These are phyloP conservation scores for Crithidia bombi DNA, from an alignment of 208 protist genomes.

Conservation along the genomic window DNA sequence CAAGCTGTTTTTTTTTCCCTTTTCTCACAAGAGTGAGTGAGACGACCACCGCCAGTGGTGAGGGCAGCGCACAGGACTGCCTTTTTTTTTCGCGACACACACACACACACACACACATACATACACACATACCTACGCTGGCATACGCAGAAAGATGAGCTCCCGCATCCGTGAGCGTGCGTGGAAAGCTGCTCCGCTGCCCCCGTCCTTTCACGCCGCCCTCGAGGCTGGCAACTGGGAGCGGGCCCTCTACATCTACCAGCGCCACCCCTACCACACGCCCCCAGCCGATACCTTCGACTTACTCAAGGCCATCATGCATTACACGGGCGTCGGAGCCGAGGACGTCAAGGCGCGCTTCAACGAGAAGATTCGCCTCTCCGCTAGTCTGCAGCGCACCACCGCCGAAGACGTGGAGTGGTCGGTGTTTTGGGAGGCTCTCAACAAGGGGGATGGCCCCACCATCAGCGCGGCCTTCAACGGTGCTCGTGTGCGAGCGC, in stretches of 20 bases:
- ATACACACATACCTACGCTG: neutral
- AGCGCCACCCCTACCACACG: slow-evolving; percentile 88
- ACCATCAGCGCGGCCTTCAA: slow-evolving; percentile 74
- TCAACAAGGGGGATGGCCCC: slow-evolving; percentile 84
- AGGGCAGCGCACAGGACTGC: too few species aligned
- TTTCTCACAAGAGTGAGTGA: too few species aligned
- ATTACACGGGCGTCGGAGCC: slow-evolving; percentile 79
- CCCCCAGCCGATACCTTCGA: slow-evolving; percentile 89
- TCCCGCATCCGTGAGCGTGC: slow-evolving; percentile 43
- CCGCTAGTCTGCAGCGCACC: slow-evolving; percentile 69
- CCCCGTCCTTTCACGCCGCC: slow-evolving; percentile 70
- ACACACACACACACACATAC: slow-evolving; percentile 3
- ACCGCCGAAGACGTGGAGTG: slow-evolving; percentile 87
- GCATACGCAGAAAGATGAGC: slow-evolving; percentile 3
- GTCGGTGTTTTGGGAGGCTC: slow-evolving; percentile 83
- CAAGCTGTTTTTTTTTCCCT: too few species aligned
- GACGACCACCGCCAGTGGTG: too few species aligned
- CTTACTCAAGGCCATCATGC: slow-evolving; percentile 83
- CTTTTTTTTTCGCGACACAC: neutral
- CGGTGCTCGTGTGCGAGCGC: slow-evolving; percentile 50
- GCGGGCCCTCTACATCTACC: slow-evolving; percentile 77
- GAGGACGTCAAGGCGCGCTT: slow-evolving; percentile 89
- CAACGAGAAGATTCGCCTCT: slow-evolving; percentile 86
- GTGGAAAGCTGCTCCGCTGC: slow-evolving; percentile 89
- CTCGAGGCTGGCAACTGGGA: slow-evolving; percentile 86